phyloP scores from a whole-genome alignment of 1,284 basidiomycete species.

The Pascua guehoae region DNA sequence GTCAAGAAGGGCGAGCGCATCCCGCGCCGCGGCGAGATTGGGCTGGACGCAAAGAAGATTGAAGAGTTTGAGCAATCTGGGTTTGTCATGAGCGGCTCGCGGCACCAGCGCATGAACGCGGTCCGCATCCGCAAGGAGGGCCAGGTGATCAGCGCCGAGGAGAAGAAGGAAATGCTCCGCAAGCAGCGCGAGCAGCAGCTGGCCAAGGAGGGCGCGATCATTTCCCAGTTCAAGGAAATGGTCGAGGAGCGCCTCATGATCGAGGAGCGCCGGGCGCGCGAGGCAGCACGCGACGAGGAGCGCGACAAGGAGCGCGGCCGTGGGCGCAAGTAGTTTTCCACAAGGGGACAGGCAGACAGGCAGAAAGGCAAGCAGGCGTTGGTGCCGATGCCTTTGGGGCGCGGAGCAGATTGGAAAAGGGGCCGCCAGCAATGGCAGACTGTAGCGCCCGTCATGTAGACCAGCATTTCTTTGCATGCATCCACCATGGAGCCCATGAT shows the following conservation, averaged over 20 bases:
- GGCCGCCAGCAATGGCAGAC: too few species aligned
- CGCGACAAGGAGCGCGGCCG: conserved; percentile 4
- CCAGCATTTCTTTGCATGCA: too few species aligned
- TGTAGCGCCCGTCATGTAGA: too few species aligned
- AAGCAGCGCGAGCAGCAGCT: conserved; percentile 88
- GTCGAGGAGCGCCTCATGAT: conserved; percentile 56
- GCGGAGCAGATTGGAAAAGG: too few species aligned
- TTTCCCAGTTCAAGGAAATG: conserved; percentile 69
- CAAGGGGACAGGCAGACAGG: too few species aligned
- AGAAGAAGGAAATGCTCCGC: conserved; percentile 90
- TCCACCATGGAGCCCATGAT: too few species aligned
- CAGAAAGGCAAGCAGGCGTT: too few species aligned
- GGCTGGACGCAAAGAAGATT: conserved; percentile 80
- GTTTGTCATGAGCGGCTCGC: conserved; percentile 97
- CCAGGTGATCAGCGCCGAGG: conserved; percentile 96
- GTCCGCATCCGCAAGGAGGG: conserved; percentile 96
- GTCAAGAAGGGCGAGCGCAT: conserved; percentile 86
- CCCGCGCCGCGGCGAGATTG: conserved; percentile 97
- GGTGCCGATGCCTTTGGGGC: too few species aligned
- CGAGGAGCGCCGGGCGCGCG: conserved; percentile 9
- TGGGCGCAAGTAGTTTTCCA: neutral
- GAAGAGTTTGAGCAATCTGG: conserved; percentile 80
- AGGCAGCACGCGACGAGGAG: conserved; percentile 1
- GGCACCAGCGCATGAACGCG: conserved; percentile 93
- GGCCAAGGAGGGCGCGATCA: conserved; percentile 68